phyloP scores from a whole-genome alignment of 1,284 basidiomycete genomes.

The Pseudozyma tsukubaensis region DNA sequence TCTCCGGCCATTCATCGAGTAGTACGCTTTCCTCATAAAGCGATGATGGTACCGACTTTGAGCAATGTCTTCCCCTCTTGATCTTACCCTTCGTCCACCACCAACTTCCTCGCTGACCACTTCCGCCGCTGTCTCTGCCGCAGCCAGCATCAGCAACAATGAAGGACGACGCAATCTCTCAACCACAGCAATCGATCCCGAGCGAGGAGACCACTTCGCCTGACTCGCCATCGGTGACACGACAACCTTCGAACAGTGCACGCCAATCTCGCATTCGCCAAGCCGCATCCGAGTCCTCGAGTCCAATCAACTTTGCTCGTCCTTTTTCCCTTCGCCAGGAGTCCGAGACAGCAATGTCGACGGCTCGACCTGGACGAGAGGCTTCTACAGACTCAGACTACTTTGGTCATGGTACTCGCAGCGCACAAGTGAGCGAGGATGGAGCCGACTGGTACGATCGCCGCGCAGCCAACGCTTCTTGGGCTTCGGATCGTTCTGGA shows the following conservation, averaged over 20 bases:
- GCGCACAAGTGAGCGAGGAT: constrained; percentile 6
- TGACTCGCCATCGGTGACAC: constrained; percentile 1
- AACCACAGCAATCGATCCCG: background rate
- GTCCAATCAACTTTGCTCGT: constrained; percentile 32
- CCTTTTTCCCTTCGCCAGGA: constrained; percentile 8
- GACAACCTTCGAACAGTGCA: constrained; percentile 7
- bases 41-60: too few species aligned
- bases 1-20: too few species aligned
- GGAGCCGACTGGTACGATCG: constrained; percentile 13
- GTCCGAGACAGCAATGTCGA: background rate
- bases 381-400: constrained; percentile 8
- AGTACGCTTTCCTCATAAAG: too few species aligned
- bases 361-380: background rate
- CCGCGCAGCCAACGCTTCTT: constrained; percentile 14
- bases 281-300: constrained; percentile 11
- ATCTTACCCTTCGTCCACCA: background rate
- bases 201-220: background rate
- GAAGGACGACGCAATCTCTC: constrained; percentile 10
- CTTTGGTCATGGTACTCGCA: constrained; percentile 8
- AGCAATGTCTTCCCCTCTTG: too few species aligned
- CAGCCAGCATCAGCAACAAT: constrained; percentile 1
- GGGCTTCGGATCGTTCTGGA: background rate
- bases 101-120: background rate
- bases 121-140: background rate
- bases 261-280: constrained; percentile 20